These are phyloP conservation scores for Sugiyamaella chiloensis DNA, from an alignment of 805 yeast genomes.

Conservation along the genomic window DNA sequence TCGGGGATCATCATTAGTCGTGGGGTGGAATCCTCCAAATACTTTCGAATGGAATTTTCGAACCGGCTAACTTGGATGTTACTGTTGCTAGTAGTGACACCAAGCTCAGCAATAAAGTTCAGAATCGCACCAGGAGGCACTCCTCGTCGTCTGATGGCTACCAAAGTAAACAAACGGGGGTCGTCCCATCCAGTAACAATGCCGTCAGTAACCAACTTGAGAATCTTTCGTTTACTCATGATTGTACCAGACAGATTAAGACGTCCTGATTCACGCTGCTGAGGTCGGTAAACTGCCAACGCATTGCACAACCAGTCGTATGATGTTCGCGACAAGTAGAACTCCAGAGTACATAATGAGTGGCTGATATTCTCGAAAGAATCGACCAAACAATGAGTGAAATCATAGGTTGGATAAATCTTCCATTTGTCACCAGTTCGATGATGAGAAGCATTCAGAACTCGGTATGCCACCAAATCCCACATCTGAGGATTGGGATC, in stretches of 20 bases:
- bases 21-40: conserved; percentile 87
- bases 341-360: conserved; percentile 94
- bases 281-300: conserved; percentile 92
- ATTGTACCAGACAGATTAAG: conserved; percentile 92
- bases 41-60: conserved; percentile 83
- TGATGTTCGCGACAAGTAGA: conserved; percentile 84
- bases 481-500: conserved; percentile 99
- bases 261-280: conserved; percentile 98
- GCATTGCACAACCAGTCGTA: conserved; percentile 99
- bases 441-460: conserved; percentile 86
- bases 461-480: conserved; percentile 98
- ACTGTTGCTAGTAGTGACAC: conserved; percentile 92
- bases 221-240: conserved; percentile 92
- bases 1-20: conserved; percentile 89
- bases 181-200: conserved; percentile 97
- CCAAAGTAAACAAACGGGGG: conserved; percentile 92
- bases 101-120: conserved; percentile 88
- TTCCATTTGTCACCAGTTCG: conserved; percentile 98
- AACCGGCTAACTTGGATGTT: conserved; percentile 88
- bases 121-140: conserved; percentile 98
- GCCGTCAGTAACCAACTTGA: conserved; percentile 77
- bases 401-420: conserved; percentile 97
- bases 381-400: conserved; percentile 98
- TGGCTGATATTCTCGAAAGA: conserved; percentile 94
- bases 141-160: conserved; percentile 94